A percentile compares a stretch with the other conserved stretches of the same genome.
phyloP scores from a whole-genome alignment of 805 yeast species.

The Myxozyma kluyveri region DNA sequence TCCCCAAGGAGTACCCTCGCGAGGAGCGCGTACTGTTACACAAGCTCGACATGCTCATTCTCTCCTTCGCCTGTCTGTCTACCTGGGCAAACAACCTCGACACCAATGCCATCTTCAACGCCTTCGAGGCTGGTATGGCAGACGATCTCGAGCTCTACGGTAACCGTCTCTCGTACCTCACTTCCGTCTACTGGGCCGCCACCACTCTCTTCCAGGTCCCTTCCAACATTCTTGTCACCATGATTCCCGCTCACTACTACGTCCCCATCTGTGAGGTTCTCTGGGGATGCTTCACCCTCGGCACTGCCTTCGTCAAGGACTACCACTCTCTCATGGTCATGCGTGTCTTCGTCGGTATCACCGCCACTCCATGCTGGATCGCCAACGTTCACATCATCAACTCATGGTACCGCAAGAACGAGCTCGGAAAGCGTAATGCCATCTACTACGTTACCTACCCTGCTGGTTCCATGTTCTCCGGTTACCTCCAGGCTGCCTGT shows the following conservation, averaged over 20 bases:
- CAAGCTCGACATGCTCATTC: conserved; percentile 18
- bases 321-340: conserved; percentile 38
- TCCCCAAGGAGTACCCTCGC: conserved; percentile 10
- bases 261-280: conserved; percentile 42
- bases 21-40: conserved; percentile 18
- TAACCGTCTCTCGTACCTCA: conserved; percentile 32
- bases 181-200: conserved; percentile 29
- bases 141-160: conserved; percentile 36
- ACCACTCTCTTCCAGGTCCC: conserved; percentile 43
- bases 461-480: conserved; percentile 46
- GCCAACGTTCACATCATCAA: conserved; percentile 47
- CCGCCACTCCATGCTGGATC: conserved; percentile 47
- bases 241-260: conserved; percentile 36
- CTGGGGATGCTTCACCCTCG: conserved; percentile 41
- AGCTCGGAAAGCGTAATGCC: conserved; percentile 48
- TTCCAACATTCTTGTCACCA: conserved; percentile 40
- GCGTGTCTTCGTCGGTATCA: conserved; percentile 44
- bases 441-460: conserved; percentile 43
- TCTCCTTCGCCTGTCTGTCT: conserved; percentile 10
- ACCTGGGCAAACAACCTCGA: conserved; percentile 18
- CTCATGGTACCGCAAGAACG: conserved; percentile 55
- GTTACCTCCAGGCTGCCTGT: conserved; percentile 55
- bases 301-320: conserved; percentile 36
- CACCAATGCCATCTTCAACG: conserved; percentile 37
- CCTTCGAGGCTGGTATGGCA: conserved; percentile 45